Evolutionary conservation across 345 rosid species (phyloP).

Genomic region (Aegle marmelos): DNA sequence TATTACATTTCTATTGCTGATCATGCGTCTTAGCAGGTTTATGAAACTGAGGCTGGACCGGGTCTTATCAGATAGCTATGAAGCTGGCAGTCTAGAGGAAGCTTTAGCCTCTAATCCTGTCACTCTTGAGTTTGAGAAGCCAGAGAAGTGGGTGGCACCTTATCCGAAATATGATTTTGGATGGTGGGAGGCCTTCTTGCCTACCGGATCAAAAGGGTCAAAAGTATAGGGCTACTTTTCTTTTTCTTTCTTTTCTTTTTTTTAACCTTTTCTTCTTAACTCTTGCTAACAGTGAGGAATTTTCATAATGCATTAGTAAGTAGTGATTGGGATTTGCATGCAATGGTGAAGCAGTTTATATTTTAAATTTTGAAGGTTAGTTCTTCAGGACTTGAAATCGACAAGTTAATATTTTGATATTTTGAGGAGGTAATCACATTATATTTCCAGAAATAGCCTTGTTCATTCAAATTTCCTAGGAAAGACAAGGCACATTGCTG

Average conservation of each 20-base stretch:
- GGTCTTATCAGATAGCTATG: constrained; percentile 70
- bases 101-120: constrained; percentile 78
- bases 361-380: constrained; percentile 7
- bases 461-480: neutral
- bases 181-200: constrained; percentile 95
- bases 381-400: neutral
- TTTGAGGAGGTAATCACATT: neutral
- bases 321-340: neutral
- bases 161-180: constrained; percentile 87
- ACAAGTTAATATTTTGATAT: neutral
- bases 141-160: constrained; percentile 88
- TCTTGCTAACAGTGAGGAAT: neutral
- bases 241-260: neutral
- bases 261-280: neutral
- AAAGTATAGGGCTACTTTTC: constrained; percentile 37
- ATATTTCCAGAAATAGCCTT: neutral
- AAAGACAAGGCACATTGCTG: too few relatives aligned
- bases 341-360: constrained; percentile 3
- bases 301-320: neutral
- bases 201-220: constrained; percentile 42
- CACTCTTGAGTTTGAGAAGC: constrained; percentile 67
- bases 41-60: constrained; percentile 97
- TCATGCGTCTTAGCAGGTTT: constrained; percentile 49
- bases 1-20: constrained; percentile 3
- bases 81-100: constrained; percentile 67